Percentiles rank a stretch among this genome's conserved stretches.
Evolutionary conservation across 345 rosid genomes (phyloP).

Genomic region (Rhodamnia rubescens): DNA sequence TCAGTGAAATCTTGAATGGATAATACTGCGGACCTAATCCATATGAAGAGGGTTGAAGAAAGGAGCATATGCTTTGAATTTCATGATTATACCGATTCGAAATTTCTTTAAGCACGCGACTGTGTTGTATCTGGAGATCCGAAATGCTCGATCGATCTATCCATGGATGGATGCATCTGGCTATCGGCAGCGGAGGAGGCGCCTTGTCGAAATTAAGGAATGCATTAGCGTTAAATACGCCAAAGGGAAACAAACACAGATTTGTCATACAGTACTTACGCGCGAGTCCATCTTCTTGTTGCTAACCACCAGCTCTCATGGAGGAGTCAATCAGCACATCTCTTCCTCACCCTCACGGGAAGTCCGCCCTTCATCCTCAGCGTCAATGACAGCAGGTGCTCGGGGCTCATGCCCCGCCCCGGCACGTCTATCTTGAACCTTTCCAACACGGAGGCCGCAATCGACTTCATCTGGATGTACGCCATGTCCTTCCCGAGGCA

Average conservation of each 20-base stretch:
- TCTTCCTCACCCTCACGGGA: slow-evolving; percentile 2
- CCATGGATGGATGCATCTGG: background rate
- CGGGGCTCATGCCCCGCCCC: background rate
- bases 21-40: background rate
- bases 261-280: background rate
- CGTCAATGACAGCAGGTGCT: slow-evolving; percentile 11
- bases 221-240: background rate
- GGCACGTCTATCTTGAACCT: slow-evolving; percentile 7
- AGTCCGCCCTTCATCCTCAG: slow-evolving; percentile 23
- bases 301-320: background rate
- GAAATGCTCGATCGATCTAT: background rate
- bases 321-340: background rate
- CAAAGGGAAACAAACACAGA: background rate
- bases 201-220: background rate
- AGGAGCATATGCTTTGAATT: background rate
- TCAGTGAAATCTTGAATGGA: background rate
- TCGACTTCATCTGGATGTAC: slow-evolving; percentile 32
- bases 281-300: background rate
- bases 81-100: background rate
- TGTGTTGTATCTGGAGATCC: background rate
- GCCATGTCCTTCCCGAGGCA: slow-evolving; percentile 37
- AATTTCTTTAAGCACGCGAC: background rate
- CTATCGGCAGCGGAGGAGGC: background rate
- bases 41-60: background rate
- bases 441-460: slow-evolving; percentile 12